Evolutionary conservation across 768 basidiomycete genomes (phyloP).

Genomic region (Boletus speciosus): DNA sequence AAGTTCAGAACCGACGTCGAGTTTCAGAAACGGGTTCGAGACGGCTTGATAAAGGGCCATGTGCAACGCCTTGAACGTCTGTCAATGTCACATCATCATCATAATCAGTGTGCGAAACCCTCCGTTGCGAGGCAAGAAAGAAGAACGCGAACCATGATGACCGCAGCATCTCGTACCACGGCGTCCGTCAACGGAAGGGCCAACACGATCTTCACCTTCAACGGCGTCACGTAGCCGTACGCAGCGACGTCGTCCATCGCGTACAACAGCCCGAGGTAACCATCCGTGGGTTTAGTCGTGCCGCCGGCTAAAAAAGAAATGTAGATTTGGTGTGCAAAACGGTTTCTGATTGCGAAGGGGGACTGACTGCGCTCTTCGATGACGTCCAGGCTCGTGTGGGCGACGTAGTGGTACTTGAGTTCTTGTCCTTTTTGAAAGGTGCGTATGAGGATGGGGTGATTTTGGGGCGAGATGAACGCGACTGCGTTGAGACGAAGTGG

Average conservation of each 20-base stretch:
- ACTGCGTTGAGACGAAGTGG: conserved; percentile 74
- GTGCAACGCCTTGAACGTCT: conserved; percentile 89
- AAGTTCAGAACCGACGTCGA: conserved; percentile 49
- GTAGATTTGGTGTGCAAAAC: background rate
- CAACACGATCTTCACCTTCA: conserved; percentile 84
- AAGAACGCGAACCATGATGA: conserved; percentile 55
- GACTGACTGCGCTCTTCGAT: conserved; percentile 85
- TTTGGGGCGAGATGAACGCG: conserved; percentile 82
- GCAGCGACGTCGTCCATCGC: conserved; percentile 92
- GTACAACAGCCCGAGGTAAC: conserved; percentile 83
- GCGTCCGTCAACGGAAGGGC: conserved; percentile 77
- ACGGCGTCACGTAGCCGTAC: conserved; percentile 87
- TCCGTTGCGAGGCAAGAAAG: too few species aligned
- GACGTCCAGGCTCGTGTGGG: conserved; percentile 86
- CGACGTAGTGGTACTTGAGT: conserved; percentile 87
- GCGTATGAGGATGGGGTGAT: conserved; percentile 73
- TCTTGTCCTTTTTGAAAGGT: conserved; percentile 60
- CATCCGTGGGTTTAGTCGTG: conserved; percentile 63
- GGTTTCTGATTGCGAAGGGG: background rate
- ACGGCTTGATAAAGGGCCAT: conserved; percentile 82
- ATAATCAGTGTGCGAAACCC: too few species aligned
- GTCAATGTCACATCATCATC: background rate
- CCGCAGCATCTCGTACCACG: conserved; percentile 75
- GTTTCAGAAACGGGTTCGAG: conserved; percentile 81
- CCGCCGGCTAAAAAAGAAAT: conserved; percentile 24